Percentiles rank a stretch among this genome's conserved stretches.
Conservation (phyloP, 768 basidiomycete species). For the Trametes cinnabarina region DNA sequence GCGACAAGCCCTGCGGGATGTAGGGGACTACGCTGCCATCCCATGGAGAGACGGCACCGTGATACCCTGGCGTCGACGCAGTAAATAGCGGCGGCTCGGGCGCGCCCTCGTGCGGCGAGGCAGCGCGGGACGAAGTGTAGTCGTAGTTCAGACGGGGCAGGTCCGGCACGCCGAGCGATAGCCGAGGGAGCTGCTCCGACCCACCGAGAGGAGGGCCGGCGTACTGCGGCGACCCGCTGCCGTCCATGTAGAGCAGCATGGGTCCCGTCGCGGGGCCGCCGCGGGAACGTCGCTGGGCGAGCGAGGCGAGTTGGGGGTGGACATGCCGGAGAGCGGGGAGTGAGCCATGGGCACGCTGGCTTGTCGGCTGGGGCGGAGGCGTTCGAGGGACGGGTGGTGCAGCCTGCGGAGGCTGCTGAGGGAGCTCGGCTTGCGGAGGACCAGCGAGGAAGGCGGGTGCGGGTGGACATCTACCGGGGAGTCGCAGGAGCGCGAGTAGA, state of each 20-base stretch:
- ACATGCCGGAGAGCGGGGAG: constrained; percentile 13
- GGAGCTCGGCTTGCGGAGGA: constrained; percentile 11
- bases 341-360: constrained; percentile 12
- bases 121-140: constrained; percentile 3
- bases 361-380: constrained; percentile 7
- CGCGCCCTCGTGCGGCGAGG: constrained; percentile 6
- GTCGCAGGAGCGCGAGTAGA: constrained; percentile 12
- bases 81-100: constrained; percentile 5
- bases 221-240: not conserved
- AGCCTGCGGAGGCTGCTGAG: constrained; percentile 16
- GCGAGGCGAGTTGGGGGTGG: constrained; percentile 11
- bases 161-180: constrained; percentile 11
- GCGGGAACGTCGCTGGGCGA: not conserved
- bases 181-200: constrained; percentile 1
- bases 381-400: constrained; percentile 17
- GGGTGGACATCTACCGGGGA: constrained; percentile 1
- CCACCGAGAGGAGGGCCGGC: not conserved
- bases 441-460: constrained; percentile 2
- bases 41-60: not conserved
- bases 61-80: constrained; percentile 5
- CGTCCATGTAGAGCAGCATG: constrained; percentile 1
- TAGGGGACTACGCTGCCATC: not conserved
- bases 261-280: constrained; percentile 3
- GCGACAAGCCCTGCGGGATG: not conserved
- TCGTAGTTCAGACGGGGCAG: constrained; percentile 14